Conservation (phyloP, 2,329 filamentous ascomycete genomes). For the Juglanconis oblonga region DNA sequence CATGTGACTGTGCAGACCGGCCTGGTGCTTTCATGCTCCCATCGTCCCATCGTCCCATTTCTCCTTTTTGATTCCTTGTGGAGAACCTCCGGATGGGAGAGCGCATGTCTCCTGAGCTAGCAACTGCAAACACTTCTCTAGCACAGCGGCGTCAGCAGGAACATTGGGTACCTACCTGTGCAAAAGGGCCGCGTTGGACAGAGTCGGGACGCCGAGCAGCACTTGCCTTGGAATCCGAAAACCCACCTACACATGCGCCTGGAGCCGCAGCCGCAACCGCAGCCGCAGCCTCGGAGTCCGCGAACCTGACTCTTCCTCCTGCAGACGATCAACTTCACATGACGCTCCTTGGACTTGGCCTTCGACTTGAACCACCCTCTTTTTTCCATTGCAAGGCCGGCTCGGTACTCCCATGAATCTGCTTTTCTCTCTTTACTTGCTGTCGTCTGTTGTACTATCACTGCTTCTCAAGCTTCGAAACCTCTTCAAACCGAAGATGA, state of each 20-base stretch:
- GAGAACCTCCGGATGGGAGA: not conserved
- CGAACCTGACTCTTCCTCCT: not conserved
- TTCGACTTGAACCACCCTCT: not conserved
- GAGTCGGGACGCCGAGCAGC: not conserved
- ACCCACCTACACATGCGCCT: not conserved
- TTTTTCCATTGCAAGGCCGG: not conserved
- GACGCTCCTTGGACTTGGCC: not conserved
- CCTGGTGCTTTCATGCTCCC: not conserved
- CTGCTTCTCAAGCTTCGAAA: slow-evolving; percentile 7
- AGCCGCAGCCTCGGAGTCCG: not conserved
- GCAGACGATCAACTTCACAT: not conserved
- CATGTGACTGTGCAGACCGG: not conserved
- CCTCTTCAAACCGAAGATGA: slow-evolving; percentile 13
- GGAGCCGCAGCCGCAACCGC: not conserved
- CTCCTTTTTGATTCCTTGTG: not conserved
- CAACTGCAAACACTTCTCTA: not conserved
- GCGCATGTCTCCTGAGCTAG: not conserved
- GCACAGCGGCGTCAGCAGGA: not conserved
- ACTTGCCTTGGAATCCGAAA: not conserved
- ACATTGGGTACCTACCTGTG: not conserved
- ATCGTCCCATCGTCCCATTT: not conserved
- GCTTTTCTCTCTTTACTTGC: slow-evolving; percentile 13
- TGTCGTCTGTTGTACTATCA: slow-evolving; percentile 9
- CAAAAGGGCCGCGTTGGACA: not conserved
- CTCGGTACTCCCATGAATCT: slow-evolving; percentile 13